Conservation (phyloP, 805 yeast genomes). For the Lachancea mirantina region DNA sequence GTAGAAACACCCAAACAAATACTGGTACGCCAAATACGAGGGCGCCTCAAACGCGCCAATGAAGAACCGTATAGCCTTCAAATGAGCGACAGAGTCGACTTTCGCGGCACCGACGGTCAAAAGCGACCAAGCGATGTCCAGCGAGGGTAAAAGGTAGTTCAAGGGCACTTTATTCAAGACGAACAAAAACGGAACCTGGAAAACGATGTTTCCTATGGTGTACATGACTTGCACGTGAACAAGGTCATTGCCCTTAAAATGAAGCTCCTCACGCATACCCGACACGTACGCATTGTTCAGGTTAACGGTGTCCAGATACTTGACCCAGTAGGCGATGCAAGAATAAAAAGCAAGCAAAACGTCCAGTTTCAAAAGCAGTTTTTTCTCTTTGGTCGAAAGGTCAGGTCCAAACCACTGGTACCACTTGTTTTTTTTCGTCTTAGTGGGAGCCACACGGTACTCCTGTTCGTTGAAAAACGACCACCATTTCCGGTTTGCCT, state of each 20-base stretch:
- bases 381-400: conserved; percentile 39
- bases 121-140: conserved; percentile 56
- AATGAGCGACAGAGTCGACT: conserved; percentile 38
- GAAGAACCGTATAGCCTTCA: conserved; percentile 54
- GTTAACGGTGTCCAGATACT: conserved; percentile 53
- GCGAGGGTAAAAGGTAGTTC: conserved; percentile 38
- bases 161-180: conserved; percentile 47
- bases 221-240: conserved; percentile 53
- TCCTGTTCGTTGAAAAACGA: conserved; percentile 57
- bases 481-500: conserved; percentile 48
- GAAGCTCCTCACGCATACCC: conserved; percentile 51
- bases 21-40: conserved; percentile 52
- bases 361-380: conserved; percentile 43
- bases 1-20: conserved; percentile 52
- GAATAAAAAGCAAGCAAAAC: conserved; percentile 45
- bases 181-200: conserved; percentile 58
- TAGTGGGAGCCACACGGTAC: conserved; percentile 39
- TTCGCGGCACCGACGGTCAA: conserved; percentile 47
- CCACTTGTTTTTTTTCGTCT: conserved; percentile 34
- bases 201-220: conserved; percentile 50
- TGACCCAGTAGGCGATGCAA: conserved; percentile 60
- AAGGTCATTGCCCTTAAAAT: conserved; percentile 55
- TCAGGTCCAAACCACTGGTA: conserved; percentile 49
- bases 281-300: conserved; percentile 59
- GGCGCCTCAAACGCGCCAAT: conserved; percentile 62